phyloP scores from a whole-genome alignment of 2,329 filamentous ascomycete genomes.

The Dothidotthia symphoricarpi region DNA sequence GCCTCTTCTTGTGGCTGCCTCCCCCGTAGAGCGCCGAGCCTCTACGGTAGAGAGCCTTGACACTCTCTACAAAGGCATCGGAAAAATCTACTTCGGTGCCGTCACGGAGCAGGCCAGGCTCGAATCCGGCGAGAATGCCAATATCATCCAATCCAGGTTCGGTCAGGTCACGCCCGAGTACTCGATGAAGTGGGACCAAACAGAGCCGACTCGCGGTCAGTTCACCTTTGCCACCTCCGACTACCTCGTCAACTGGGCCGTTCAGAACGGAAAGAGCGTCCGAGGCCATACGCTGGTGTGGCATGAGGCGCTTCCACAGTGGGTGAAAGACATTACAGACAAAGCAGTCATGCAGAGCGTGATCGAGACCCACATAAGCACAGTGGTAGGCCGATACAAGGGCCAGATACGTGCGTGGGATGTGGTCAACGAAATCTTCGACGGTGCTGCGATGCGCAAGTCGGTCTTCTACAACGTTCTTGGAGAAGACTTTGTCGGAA shows the following conservation, averaged over 20 bases:
- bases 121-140: conserved; percentile 50
- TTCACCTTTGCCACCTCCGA: conserved; percentile 57
- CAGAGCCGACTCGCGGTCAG: conserved; percentile 47
- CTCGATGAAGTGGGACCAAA: conserved; percentile 67
- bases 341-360: conserved; percentile 54
- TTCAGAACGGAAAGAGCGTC: conserved; percentile 9
- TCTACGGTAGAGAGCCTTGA: too few species aligned
- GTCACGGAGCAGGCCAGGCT: conserved; percentile 57
- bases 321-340: conserved; percentile 59
- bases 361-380: conserved; percentile 60
- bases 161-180: conserved; percentile 67
- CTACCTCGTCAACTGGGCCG: conserved; percentile 11
- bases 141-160: conserved; percentile 61
- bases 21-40: background rate
- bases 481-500: conserved; percentile 67
- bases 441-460: conserved; percentile 59
- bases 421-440: conserved; percentile 29
- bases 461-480: conserved; percentile 67
- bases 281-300: conserved; percentile 30
- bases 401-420: conserved; percentile 61
- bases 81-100: conserved; percentile 65
- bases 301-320: conserved; percentile 54
- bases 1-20: background rate
- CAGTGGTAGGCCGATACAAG: conserved; percentile 59
- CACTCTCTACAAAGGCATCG: conserved; percentile 22